phyloP scores from a whole-genome alignment of 176 grass and related monocot genomes.

The Aegilops longissima region DNA sequence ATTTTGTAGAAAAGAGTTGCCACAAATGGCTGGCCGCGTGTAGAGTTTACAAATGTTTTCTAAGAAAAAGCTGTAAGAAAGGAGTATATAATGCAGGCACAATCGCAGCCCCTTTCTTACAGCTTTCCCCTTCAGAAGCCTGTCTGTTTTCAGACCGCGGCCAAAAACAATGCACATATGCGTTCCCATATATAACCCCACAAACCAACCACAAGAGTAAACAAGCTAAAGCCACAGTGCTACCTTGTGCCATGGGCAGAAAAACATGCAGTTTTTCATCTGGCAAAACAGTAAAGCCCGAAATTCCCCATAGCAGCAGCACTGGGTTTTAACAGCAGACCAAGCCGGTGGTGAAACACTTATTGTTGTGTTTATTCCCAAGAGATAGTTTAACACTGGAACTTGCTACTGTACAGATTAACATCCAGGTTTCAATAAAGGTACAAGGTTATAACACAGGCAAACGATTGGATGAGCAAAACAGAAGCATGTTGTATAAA shows the following conservation, averaged over 20 bases:
- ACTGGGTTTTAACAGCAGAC: no score
- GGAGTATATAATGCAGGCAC: no score
- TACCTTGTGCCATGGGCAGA: neutral
- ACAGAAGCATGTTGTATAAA: constrained; percentile 37
- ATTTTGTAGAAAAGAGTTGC: no score
- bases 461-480: constrained; percentile 8
- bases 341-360: neutral
- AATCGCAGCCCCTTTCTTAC: neutral
- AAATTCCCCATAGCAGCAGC: neutral
- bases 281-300: neutral
- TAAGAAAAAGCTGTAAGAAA: no score
- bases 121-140: neutral
- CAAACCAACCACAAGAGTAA: neutral
- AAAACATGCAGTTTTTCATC: neutral
- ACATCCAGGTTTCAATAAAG: constrained; percentile 22
- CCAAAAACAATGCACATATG: neutral
- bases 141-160: neutral
- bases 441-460: constrained; percentile 43
- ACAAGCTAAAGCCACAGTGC: neutral
- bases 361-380: neutral
- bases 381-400: neutral
- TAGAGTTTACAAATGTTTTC: no score
- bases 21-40: no score
- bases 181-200: neutral
- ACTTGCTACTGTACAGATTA: constrained; percentile 38